Evolutionary conservation across 2,329 filamentous ascomycete genomes (phyloP).

Genomic region (Corynespora cassiicola): DNA sequence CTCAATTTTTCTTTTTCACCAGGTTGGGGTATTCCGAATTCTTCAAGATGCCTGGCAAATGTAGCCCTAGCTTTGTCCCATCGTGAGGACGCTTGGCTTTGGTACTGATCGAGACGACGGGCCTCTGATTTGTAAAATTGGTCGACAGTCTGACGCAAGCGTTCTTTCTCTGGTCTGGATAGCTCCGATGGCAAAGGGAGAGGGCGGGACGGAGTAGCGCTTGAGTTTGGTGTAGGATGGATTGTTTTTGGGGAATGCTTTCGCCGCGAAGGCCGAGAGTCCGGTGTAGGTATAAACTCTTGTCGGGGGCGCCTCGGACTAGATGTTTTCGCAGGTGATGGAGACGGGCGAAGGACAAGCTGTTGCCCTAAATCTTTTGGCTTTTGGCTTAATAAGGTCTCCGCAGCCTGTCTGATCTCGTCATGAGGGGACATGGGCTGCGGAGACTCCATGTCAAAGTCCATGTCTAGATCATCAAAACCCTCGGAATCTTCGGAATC

Average conservation of each 20-base stretch:
- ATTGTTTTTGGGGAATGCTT: conserved; percentile 19
- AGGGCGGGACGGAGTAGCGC: conserved; percentile 5
- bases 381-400: conserved; percentile 19
- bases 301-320: conserved; percentile 20
- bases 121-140: conserved; percentile 32
- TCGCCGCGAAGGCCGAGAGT: conserved; percentile 20
- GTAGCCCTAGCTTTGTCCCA: conserved; percentile 34
- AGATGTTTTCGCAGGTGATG: conserved; percentile 35
- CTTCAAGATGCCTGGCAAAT: conserved; percentile 32
- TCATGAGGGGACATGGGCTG: conserved; percentile 11
- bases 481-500: conserved; percentile 39
- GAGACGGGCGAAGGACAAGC: too few relatives aligned
- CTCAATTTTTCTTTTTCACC: conserved; percentile 29
- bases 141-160: conserved; percentile 26
- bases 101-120: conserved; percentile 26
- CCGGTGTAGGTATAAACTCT: conserved; percentile 25
- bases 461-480: conserved; percentile 34
- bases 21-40: conserved; percentile 27
- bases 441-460: too few relatives aligned
- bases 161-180: conserved; percentile 29
- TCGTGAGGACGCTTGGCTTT: conserved; percentile 26
- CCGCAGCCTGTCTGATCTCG: conserved; percentile 9
- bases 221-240: conserved; percentile 8
- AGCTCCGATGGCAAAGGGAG: conserved; percentile 29
- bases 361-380: too few relatives aligned